Percentiles rank a stretch among this genome's conserved stretches.
phyloP scores from a whole-genome alignment of 2,329 filamentous ascomycete genomes.

The Colletotrichum sp. region DNA sequence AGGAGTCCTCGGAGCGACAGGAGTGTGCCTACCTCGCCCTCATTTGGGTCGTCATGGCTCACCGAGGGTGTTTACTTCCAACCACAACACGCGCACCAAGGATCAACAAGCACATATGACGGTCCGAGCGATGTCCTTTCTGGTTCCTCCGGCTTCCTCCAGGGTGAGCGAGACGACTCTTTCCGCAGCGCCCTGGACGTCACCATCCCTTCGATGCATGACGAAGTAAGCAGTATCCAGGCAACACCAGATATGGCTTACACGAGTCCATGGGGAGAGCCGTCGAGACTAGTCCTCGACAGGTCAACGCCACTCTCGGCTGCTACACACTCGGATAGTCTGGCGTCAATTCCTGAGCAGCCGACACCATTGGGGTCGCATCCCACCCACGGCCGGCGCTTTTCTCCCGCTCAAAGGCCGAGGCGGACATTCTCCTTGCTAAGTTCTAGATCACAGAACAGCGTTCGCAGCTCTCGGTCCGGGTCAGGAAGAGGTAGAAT shows the following conservation, averaged over 20 bases:
- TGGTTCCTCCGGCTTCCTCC: conserved; percentile 14
- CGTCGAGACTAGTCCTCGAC: conserved; percentile 5
- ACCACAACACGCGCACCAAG: conserved; percentile 2
- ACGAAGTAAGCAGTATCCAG: conserved; percentile 24
- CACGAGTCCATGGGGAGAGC: conserved; percentile 15
- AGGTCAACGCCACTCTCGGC: neutral
- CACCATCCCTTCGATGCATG: conserved; percentile 28
- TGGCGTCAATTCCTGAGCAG: conserved; percentile 20
- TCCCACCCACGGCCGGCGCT: conserved; percentile 11
- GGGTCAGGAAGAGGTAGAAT: conserved; percentile 15
- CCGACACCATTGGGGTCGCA: conserved; percentile 11
- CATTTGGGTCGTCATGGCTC: conserved; percentile 12
- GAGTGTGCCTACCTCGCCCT: neutral
- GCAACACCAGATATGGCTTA: conserved; percentile 28
- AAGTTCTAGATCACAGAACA: neutral
- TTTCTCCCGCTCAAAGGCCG: conserved; percentile 1
- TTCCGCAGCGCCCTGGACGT: conserved; percentile 34
- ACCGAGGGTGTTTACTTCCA: conserved; percentile 2
- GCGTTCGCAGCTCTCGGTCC: conserved; percentile 3
- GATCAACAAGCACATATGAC: conserved; percentile 24
- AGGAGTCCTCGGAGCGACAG: conserved; percentile 9
- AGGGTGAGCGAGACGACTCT: conserved; percentile 24
- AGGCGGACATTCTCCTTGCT: neutral
- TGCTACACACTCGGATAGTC: conserved; percentile 5
- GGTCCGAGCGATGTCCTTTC: conserved; percentile 22